phyloP scores from a whole-genome alignment of 768 basidiomycete species.

The Termitomyces sp. region DNA sequence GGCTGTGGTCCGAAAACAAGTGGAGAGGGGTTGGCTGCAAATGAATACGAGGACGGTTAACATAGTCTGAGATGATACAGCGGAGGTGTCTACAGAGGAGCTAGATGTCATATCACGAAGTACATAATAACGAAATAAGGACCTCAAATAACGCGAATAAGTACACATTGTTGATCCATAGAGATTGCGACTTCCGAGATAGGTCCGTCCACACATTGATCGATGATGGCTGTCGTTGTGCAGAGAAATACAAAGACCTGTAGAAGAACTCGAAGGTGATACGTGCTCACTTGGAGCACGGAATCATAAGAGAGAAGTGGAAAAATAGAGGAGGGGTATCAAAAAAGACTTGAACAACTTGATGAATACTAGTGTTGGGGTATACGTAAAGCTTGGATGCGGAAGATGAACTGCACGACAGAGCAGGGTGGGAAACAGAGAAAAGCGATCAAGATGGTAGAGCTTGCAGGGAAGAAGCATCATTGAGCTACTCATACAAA shows the following conservation, averaged over 20 bases:
- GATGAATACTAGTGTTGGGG: not conserved
- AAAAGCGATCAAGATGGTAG: not conserved
- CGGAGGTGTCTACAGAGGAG: no score
- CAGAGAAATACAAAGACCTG: not conserved
- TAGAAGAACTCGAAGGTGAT: not conserved
- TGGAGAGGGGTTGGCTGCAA: no score
- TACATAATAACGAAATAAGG: no score
- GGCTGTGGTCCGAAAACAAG: no score
- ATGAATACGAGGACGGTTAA: no score
- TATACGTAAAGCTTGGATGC: not conserved
- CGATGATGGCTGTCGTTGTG: not conserved
- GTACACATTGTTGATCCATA: no score
- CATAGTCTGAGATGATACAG: no score
- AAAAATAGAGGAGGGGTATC: not conserved
- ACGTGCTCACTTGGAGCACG: not conserved
- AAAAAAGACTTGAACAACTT: not conserved
- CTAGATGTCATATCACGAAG: no score
- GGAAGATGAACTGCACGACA: not conserved
- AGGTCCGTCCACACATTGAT: no score
- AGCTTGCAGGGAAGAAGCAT: not conserved
- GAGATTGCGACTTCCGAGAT: no score
- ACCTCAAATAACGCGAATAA: no score
- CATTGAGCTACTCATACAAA: not conserved
- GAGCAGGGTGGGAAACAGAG: not conserved
- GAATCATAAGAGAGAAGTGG: not conserved